These are phyloP conservation scores for Fraxinus angustifolia DNA, from an alignment of 305 asterid species.

Conservation along the genomic window DNA sequence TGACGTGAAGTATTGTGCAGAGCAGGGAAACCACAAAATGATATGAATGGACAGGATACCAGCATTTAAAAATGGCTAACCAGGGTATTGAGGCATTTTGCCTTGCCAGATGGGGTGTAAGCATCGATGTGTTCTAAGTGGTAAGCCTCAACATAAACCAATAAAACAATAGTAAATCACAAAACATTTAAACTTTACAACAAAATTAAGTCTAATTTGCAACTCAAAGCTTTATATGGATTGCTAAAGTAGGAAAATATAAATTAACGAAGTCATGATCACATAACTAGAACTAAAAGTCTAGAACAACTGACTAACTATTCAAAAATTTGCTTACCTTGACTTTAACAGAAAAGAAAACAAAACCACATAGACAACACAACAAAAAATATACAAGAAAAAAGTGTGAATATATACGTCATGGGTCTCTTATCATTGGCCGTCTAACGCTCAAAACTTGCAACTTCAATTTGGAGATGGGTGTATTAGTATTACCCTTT, in stretches of 20 bases:
- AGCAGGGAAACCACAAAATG: conserved; percentile 1
- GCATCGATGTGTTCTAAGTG: background rate
- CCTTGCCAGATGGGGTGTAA: background rate
- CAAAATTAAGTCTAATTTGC: background rate
- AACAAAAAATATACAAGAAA: background rate
- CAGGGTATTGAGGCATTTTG: background rate
- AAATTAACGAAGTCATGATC: background rate
- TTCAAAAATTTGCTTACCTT: background rate
- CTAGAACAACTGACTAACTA: background rate
- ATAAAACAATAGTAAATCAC: background rate
- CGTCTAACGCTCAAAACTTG: background rate
- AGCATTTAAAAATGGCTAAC: background rate
- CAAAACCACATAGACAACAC: background rate
- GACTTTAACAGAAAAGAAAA: background rate
- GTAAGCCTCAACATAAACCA: background rate
- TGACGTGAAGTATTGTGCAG: background rate
- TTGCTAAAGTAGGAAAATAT: background rate
- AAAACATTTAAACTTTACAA: background rate
- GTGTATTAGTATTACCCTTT: background rate
- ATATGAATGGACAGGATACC: background rate
- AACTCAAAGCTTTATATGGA: background rate
- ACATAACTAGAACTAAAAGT: background rate
- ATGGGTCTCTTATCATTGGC: background rate
- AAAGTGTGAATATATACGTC: background rate
- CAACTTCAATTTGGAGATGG: background rate